A percentile compares a stretch with the other conserved stretches of the same genome.
Conservation (phyloP, 2,329 filamentous ascomycete genomes). For the Penicillium sp. region DNA sequence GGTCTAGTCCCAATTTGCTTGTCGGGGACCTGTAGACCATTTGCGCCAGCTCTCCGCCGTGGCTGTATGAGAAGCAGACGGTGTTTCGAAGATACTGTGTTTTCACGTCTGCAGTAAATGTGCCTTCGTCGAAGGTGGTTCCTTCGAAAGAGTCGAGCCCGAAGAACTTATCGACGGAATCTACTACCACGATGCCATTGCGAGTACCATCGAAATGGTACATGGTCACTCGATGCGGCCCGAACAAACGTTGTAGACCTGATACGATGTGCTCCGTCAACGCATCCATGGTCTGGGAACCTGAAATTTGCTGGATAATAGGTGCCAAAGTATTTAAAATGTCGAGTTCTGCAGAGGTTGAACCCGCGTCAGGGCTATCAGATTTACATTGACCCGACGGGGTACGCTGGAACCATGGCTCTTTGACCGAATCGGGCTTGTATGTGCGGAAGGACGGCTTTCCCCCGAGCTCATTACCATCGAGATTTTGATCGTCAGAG, state of each 20-base stretch:
- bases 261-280: conserved; percentile 81
- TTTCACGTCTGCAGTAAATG: conserved; percentile 82
- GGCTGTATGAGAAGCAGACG: conserved; percentile 80
- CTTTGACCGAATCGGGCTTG: neutral
- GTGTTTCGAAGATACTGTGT: conserved; percentile 85
- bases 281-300: conserved; percentile 68
- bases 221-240: conserved; percentile 84
- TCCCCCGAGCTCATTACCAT: neutral
- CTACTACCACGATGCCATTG: conserved; percentile 86
- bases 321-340: conserved; percentile 90
- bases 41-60: conserved; percentile 73
- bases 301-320: conserved; percentile 79
- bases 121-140: conserved; percentile 80
- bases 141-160: conserved; percentile 82
- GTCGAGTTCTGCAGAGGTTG: conserved; percentile 47
- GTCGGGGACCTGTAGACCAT: conserved; percentile 76
- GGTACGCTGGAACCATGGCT: neutral
- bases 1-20: conserved; percentile 74
- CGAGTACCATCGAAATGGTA: conserved; percentile 82
- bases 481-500: too few relatives aligned
- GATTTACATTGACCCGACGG: neutral
- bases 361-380: neutral
- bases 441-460: neutral
- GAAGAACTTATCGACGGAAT: conserved; percentile 75
- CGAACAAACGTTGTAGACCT: conserved; percentile 79